phyloP scores from a whole-genome alignment of 306 rosid genomes.

The Malus asiatica region DNA sequence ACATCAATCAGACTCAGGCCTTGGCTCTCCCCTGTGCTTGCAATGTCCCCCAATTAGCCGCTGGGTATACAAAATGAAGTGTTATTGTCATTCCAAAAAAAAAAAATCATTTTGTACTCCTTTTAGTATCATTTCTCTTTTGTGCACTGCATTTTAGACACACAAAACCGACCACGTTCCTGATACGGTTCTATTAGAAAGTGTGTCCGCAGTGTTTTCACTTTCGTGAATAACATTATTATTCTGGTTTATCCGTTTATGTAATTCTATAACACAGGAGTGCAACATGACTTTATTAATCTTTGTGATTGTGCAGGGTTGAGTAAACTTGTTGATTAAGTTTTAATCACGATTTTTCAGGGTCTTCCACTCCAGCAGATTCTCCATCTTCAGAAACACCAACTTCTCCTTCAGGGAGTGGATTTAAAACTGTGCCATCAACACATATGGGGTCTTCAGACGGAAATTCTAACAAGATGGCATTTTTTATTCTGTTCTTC shows the following conservation, averaged over 20 bases:
- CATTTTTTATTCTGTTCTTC: conserved; percentile 22
- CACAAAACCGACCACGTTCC: background rate
- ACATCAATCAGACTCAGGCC: conserved; percentile 54
- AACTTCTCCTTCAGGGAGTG: conserved; percentile 40
- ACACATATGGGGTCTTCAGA: background rate
- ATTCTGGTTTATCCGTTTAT: background rate
- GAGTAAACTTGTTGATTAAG: background rate
- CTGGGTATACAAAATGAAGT: conserved; percentile 30
- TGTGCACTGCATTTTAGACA: background rate
- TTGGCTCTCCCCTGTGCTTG: conserved; percentile 54
- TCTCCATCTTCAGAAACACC: conserved; percentile 14
- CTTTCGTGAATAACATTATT: background rate
- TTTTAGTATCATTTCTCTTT: too few species aligned
- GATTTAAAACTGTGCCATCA: background rate
- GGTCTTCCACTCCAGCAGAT: conserved; percentile 23
- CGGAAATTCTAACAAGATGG: conserved; percentile 13
- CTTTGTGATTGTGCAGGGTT: background rate
- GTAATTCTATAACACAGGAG: too few species aligned
- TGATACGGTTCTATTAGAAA: too few species aligned
- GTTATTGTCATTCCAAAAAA: background rate
- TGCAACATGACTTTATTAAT: too few species aligned
- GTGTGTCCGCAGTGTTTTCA: too few species aligned
- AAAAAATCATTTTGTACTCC: background rate
- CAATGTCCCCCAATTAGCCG: conserved; percentile 40
- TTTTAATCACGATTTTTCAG: background rate